Percentiles rank a stretch among this genome's conserved stretches.
Evolutionary conservation across 257 asterid species (phyloP).

Genomic region (Gentiana macrophylla): DNA sequence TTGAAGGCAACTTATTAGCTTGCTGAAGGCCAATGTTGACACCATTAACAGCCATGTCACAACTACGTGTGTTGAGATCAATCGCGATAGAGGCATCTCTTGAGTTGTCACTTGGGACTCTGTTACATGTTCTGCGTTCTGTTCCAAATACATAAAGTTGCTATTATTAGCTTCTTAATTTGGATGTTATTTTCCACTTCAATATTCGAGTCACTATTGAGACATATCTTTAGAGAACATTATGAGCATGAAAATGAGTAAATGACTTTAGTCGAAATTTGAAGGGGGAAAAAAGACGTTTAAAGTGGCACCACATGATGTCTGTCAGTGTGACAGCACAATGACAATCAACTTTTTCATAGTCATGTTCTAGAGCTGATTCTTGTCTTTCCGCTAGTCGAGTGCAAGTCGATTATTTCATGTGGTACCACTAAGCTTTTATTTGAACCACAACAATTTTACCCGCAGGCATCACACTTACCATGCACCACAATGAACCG

Average conservation of each 20-base stretch:
- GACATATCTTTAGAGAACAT: neutral
- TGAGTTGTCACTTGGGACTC: constrained; percentile 5
- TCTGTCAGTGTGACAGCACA: neutral
- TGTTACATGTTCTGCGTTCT: constrained; percentile 22
- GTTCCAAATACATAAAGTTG: constrained; percentile 27
- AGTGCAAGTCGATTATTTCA: too few relatives aligned
- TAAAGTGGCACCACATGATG: neutral
- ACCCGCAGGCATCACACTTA: too few relatives aligned
- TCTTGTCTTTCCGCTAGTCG: too few relatives aligned
- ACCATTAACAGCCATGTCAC: constrained; percentile 17
- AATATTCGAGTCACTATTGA: neutral
- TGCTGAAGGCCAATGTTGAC: constrained; percentile 17
- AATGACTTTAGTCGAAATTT: too few relatives aligned
- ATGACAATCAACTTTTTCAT: too few relatives aligned
- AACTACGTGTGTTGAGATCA: constrained; percentile 47
- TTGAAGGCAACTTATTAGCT: constrained; percentile 11
- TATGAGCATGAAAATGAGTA: too few relatives aligned
- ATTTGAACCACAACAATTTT: too few relatives aligned
- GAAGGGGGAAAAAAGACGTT: too few relatives aligned
- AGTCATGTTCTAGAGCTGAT: too few relatives aligned
- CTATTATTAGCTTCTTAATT: neutral
- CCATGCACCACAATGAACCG: too few relatives aligned
- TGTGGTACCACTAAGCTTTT: too few relatives aligned
- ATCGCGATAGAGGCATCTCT: constrained; percentile 21
- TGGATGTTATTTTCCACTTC: too few relatives aligned